phyloP scores from a whole-genome alignment of 1,284 basidiomycete species.

The Leccinum griseonigrum region DNA sequence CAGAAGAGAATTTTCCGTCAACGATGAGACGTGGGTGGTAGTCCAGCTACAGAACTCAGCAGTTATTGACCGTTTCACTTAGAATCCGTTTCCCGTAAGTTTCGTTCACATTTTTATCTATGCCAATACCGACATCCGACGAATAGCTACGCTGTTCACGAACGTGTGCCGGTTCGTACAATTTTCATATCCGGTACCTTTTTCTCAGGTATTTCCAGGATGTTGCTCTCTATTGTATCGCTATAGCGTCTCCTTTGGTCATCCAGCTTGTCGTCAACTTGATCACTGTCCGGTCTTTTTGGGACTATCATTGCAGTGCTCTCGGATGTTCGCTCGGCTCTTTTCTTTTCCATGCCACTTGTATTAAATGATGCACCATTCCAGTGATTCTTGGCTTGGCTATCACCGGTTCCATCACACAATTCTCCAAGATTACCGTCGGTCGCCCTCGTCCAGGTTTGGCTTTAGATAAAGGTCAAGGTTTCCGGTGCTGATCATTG shows the following conservation, averaged over 20 bases:
- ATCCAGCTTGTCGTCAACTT: conserved; percentile 70
- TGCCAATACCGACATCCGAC: conserved; percentile 27
- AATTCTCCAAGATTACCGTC: conserved; percentile 84
- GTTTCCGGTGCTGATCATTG: not conserved
- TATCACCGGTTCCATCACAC: conserved; percentile 79
- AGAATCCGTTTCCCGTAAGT: conserved; percentile 60
- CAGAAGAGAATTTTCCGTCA: conserved; percentile 79
- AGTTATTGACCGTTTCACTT: not conserved
- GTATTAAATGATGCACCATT: not conserved
- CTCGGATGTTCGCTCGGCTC: conserved; percentile 61
- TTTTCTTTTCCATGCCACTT: conserved; percentile 10
- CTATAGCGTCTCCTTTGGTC: conserved; percentile 64
- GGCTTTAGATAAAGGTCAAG: conserved; percentile 7
- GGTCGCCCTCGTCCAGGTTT: conserved; percentile 85
- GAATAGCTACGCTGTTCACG: conserved; percentile 74
- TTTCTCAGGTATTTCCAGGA: conserved; percentile 35
- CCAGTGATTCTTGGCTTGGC: conserved; percentile 72
- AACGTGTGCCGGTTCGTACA: conserved; percentile 75
- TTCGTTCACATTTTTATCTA: conserved; percentile 10
- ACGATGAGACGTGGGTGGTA: conserved; percentile 65
- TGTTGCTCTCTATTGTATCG: conserved; percentile 64
- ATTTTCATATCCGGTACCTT: not conserved
- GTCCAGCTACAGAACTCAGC: not conserved
- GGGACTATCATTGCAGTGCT: conserved; percentile 85
- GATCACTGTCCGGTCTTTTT: conserved; percentile 72